These are phyloP conservation scores for Haematococcus lacustris DNA, from an alignment of 139 green algal species.

Conservation along the genomic window DNA sequence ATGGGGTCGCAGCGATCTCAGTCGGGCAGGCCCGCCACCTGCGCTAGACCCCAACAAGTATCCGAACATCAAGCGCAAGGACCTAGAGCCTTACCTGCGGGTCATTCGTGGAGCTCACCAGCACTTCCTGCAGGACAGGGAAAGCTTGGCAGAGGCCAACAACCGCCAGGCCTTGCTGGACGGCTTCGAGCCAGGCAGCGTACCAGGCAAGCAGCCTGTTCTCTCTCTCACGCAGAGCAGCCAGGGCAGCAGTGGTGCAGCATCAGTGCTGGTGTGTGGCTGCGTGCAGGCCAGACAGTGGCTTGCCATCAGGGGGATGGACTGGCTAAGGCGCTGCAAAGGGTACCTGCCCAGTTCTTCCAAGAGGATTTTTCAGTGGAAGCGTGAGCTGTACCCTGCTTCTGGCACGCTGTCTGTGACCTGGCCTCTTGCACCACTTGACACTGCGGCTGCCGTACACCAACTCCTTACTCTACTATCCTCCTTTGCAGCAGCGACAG, in stretches of 20 bases:
- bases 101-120: slow-evolving; percentile 22
- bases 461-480: no score
- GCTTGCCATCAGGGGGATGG: slow-evolving; percentile 74
- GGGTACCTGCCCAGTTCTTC: slow-evolving; percentile 70
- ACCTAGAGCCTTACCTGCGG: slow-evolving; percentile 32
- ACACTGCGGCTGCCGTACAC: no score
- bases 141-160: slow-evolving; percentile 19
- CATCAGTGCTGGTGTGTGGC: no score
- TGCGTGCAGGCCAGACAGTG: no score
- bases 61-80: slow-evolving; percentile 24
- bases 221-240: no score
- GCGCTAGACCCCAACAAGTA: slow-evolving; percentile 39
- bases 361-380: slow-evolving; percentile 62
- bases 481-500: no score
- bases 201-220: no score
- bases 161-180: slow-evolving; percentile 18
- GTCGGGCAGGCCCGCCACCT: slow-evolving; percentile 13
- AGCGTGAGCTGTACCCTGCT: no score
- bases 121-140: slow-evolving; percentile 29
- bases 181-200: background rate
- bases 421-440: no score
- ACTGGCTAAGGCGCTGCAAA: slow-evolving; percentile 58
- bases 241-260: no score
- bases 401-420: no score
- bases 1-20: background rate